phyloP scores from a whole-genome alignment of 345 rosid species.

The Geranium rotundifolium region DNA sequence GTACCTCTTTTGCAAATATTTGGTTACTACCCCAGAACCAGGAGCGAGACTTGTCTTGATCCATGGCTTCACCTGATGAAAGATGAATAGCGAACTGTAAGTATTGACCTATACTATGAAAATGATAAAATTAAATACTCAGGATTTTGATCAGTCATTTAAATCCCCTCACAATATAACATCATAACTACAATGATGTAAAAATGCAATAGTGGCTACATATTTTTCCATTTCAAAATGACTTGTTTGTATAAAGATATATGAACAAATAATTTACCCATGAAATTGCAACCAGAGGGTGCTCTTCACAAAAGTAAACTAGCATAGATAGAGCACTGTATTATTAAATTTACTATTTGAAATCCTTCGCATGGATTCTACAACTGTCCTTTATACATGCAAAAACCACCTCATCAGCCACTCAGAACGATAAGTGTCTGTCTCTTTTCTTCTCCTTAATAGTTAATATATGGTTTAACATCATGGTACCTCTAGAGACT shows the following conservation, averaged over 20 bases:
- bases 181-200: background rate
- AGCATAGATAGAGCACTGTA: too few relatives aligned
- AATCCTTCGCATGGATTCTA: background rate
- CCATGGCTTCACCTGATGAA: conserved; percentile 76
- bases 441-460: too few relatives aligned
- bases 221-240: background rate
- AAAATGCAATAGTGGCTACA: background rate
- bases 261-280: background rate
- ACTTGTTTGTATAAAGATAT: background rate
- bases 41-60: conserved; percentile 94
- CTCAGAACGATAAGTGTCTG: background rate
- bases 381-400: background rate
- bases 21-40: conserved; percentile 93
- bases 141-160: background rate
- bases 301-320: background rate
- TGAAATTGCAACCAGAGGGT: background rate
- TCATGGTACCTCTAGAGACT: background rate
- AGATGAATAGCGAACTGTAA: background rate
- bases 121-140: background rate
- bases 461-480: background rate
- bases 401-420: background rate
- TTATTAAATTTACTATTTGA: too few relatives aligned
- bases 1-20: conserved; percentile 64
- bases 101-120: background rate
- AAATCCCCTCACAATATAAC: background rate